Evolutionary conservation across 2,329 filamentous ascomycete genomes (phyloP).

Genomic region (Colletotrichum cereale): DNA sequence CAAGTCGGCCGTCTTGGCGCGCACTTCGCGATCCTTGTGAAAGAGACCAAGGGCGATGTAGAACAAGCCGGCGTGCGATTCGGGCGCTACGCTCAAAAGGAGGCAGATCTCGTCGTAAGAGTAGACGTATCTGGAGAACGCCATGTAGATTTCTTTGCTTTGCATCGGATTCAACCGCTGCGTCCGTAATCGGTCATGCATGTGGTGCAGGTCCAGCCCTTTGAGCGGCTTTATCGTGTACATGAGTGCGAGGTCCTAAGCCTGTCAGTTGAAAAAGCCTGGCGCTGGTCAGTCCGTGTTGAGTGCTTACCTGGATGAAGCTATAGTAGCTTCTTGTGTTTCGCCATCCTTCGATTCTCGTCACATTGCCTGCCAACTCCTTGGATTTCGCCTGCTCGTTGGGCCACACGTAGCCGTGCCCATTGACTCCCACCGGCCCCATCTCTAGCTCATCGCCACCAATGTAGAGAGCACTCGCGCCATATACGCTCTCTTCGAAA

Average conservation of each 20-base stretch:
- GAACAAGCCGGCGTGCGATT: slow-evolving; percentile 89
- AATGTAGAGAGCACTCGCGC: slow-evolving; percentile 89
- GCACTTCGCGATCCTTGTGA: slow-evolving; percentile 85
- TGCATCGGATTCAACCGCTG: slow-evolving; percentile 82
- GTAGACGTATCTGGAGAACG: slow-evolving; percentile 80
- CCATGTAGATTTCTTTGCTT: slow-evolving; percentile 86
- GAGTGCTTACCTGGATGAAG: slow-evolving; percentile 80
- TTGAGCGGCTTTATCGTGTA: slow-evolving; percentile 78
- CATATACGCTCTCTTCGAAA: slow-evolving; percentile 96
- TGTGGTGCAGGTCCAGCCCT: slow-evolving; percentile 88
- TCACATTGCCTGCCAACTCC: slow-evolving; percentile 92
- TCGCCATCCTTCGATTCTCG: slow-evolving; percentile 95
- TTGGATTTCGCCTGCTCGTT: slow-evolving; percentile 84
- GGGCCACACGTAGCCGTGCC: slow-evolving; percentile 96
- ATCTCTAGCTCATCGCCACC: slow-evolving; percentile 79
- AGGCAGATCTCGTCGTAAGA: slow-evolving; percentile 89
- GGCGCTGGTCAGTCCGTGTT: neutral
- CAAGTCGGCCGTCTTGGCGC: slow-evolving; percentile 81
- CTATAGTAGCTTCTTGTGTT: slow-evolving; percentile 96
- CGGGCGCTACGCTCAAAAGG: slow-evolving; percentile 83
- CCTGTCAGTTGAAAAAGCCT: slow-evolving; percentile 34
- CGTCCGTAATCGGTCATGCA: slow-evolving; percentile 90
- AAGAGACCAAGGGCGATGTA: slow-evolving; percentile 92
- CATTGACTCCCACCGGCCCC: slow-evolving; percentile 70
- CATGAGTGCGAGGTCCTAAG: slow-evolving; percentile 73